These are phyloP conservation scores for Erigeron canadensis DNA, from an alignment of 129 eudicot genomes.

Conservation along the genomic window DNA sequence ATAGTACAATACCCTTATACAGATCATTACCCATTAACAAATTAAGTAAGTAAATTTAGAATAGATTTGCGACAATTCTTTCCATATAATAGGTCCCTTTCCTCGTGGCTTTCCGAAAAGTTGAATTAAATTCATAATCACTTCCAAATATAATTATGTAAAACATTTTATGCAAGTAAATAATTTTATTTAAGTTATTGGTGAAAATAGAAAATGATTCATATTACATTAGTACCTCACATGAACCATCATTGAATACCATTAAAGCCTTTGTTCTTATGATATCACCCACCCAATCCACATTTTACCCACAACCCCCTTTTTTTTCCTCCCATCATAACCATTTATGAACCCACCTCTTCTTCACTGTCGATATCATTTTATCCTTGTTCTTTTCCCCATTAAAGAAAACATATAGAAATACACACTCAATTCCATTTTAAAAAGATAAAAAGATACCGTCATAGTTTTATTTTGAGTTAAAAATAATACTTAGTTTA, in stretches of 20 bases:
- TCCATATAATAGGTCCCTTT: no score
- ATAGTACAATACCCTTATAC: no score
- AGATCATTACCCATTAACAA: no score
- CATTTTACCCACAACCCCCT: conserved; percentile 26
- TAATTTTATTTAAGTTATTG: no score
- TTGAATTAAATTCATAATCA: background rate
- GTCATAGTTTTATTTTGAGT: no score
- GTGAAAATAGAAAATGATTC: no score
- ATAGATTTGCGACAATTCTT: no score
- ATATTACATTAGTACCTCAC: background rate
- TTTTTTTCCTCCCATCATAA: conserved; percentile 32
- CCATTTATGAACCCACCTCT: conserved; percentile 37
- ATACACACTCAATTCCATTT: background rate
- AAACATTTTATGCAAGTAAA: no score
- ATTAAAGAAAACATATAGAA: conserved; percentile 19
- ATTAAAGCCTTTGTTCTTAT: conserved; percentile 28
- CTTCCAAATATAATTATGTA: background rate
- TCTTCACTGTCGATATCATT: conserved; percentile 17
- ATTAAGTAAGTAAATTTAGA: no score
- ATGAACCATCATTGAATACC: conserved; percentile 40
- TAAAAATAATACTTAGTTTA: no score
- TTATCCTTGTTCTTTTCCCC: conserved; percentile 21
- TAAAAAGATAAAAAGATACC: background rate
- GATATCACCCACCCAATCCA: conserved; percentile 48
- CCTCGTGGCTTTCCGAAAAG: background rate